Percentiles rank a stretch among this genome's conserved stretches.
phyloP scores from a whole-genome alignment of 805 yeast species.

The Millerago galiae region DNA sequence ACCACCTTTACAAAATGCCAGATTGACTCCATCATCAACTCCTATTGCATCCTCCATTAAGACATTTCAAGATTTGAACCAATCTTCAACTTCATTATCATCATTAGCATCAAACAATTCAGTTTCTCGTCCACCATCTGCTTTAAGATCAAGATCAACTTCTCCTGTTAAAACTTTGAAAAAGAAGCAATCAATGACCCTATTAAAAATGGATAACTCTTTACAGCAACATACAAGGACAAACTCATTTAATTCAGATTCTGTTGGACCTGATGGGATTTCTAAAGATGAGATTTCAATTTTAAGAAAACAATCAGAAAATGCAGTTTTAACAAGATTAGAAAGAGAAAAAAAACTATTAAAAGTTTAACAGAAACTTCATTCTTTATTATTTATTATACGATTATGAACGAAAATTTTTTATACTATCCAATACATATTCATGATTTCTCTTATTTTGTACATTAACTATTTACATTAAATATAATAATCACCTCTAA shows the following conservation, averaged over 20 bases:
- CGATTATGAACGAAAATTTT: neutral
- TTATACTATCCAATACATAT: neutral
- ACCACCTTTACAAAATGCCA: conserved; percentile 1
- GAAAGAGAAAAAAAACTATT: conserved; percentile 21
- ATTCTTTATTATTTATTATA: neutral
- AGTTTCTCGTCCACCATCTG: conserved; percentile 12
- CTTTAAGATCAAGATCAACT: conserved; percentile 19
- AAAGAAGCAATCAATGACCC: conserved; percentile 23
- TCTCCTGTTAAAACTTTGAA: conserved; percentile 21
- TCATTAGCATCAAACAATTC: conserved; percentile 3
- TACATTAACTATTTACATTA: conserved; percentile 1
- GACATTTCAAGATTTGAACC: neutral
- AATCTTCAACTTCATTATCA: conserved; percentile 1
- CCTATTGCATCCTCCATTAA: conserved; percentile 1
- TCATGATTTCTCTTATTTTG: neutral
- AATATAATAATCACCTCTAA: neutral
- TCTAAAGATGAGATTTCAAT: conserved; percentile 15
- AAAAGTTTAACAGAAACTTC: too few species aligned
- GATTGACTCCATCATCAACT: conserved; percentile 12
- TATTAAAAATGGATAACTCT: conserved; percentile 19
- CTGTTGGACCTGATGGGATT: conserved; percentile 10
- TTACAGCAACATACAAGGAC: conserved; percentile 9
- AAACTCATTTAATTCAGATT: conserved; percentile 5
- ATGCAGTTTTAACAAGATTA: conserved; percentile 21
- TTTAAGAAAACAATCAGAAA: conserved; percentile 18